A percentile compares a stretch with the other conserved stretches of the same genome.
These are phyloP conservation scores for Tricholoma hemisulphureum DNA, from an alignment of 768 basidiomycete species.

Conservation along the genomic window DNA sequence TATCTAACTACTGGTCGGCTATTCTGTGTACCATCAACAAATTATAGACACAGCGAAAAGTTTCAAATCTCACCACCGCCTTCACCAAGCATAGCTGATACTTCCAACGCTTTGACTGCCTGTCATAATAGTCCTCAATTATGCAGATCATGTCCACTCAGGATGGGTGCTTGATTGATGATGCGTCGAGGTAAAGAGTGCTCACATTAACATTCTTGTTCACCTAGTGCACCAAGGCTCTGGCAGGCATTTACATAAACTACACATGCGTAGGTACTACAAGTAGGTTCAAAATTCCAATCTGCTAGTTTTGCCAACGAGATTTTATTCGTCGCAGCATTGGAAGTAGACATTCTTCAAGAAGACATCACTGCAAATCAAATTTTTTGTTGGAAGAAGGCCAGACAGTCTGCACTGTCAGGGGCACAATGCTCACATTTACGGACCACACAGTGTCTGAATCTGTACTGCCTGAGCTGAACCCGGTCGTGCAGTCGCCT, in stretches of 20 bases:
- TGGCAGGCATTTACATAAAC: neutral
- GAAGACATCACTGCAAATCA: slow-evolving; percentile 33
- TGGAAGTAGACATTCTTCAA: slow-evolving; percentile 42
- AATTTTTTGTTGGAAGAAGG: neutral
- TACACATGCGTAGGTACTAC: neutral
- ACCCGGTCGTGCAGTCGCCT: slow-evolving; percentile 60
- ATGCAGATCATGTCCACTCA: neutral
- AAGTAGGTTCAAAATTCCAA: neutral
- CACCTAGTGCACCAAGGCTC: neutral
- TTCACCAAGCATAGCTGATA: neutral
- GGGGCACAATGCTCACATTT: slow-evolving; percentile 27
- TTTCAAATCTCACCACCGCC: neutral
- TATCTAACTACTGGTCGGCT: slow-evolving; percentile 19
- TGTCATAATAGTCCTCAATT: neutral
- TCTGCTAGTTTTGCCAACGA: slow-evolving; percentile 30
- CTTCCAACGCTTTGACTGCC: neutral
- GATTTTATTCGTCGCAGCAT: slow-evolving; percentile 33
- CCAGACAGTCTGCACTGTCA: too few species aligned
- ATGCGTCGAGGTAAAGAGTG: neutral
- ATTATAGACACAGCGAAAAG: slow-evolving; percentile 19
- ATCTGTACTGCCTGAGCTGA: slow-evolving; percentile 52
- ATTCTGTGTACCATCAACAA: slow-evolving; percentile 21
- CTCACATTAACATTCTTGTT: neutral
- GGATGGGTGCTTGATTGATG: neutral
- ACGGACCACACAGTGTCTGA: slow-evolving; percentile 60